A percentile compares a stretch with the other conserved stretches of the same genome.
Evolutionary conservation across 2,329 filamentous ascomycete species (phyloP).

Genomic region (Dothiorella sarmentorum): DNA sequence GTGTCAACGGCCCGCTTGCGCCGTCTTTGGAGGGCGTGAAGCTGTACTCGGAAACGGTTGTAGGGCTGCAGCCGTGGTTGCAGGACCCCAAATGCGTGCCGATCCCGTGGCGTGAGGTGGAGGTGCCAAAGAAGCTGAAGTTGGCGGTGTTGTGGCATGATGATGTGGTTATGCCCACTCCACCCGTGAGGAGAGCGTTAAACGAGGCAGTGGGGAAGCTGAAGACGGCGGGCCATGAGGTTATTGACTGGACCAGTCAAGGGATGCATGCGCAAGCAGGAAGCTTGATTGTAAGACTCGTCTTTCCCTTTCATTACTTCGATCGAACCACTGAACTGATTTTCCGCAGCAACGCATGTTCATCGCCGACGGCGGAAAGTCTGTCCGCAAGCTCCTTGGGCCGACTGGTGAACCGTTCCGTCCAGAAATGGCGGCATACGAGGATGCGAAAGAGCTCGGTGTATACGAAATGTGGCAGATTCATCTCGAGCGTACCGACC

Average conservation of each 20-base stretch:
- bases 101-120: slow-evolving; percentile 50
- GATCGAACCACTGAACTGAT: background rate
- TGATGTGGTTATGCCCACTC: slow-evolving; percentile 33
- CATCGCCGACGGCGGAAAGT: slow-evolving; percentile 51
- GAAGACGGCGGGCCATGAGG: slow-evolving; percentile 49
- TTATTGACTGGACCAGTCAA: slow-evolving; percentile 51
- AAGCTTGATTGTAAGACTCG: slow-evolving; percentile 8
- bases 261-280: slow-evolving; percentile 13
- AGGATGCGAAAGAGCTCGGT: slow-evolving; percentile 43
- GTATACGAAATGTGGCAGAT: slow-evolving; percentile 49
- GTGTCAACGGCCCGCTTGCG: slow-evolving; percentile 63
- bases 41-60: slow-evolving; percentile 41
- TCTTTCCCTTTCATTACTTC: background rate
- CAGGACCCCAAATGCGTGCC: slow-evolving; percentile 52
- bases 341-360: slow-evolving; percentile 38
- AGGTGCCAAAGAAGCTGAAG: slow-evolving; percentile 49
- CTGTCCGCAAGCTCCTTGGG: slow-evolving; percentile 40
- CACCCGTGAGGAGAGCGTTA: slow-evolving; percentile 49
- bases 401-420: slow-evolving; percentile 44
- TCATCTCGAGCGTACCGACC: slow-evolving; percentile 44
- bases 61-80: slow-evolving; percentile 49
- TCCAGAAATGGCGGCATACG: slow-evolving; percentile 49
- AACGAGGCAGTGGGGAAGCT: slow-evolving; percentile 53
- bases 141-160: slow-evolving; percentile 47
- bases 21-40: slow-evolving; percentile 51